phyloP scores from a whole-genome alignment of 1,284 basidiomycete genomes.

The Amylostereum chailletii region DNA sequence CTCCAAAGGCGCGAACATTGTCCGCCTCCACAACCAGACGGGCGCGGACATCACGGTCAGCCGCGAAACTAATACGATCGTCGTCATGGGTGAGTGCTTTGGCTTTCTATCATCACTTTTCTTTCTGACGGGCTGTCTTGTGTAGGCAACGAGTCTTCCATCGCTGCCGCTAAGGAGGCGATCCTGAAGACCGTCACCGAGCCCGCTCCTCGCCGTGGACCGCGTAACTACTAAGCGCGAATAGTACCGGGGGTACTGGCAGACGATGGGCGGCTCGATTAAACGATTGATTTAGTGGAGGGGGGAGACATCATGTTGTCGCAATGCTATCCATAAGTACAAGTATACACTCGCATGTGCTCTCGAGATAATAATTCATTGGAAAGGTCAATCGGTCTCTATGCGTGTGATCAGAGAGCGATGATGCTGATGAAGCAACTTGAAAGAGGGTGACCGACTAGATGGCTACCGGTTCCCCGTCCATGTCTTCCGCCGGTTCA shows the following conservation, averaged over 20 bases:
- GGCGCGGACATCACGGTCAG: constrained; percentile 86
- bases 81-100: constrained; percentile 59
- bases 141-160: constrained; percentile 59
- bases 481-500: constrained; percentile 28
- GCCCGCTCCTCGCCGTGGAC: constrained; percentile 1
- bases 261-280: too few species aligned
- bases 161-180: constrained; percentile 72
- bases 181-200: constrained; percentile 53
- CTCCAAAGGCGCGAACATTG: constrained; percentile 79
- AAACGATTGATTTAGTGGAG: too few species aligned
- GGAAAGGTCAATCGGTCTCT: too few species aligned
- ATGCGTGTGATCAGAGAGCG: too few species aligned
- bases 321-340: too few species aligned
- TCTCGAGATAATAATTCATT: too few species aligned
- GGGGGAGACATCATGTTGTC: too few species aligned
- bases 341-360: too few species aligned
- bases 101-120: constrained; percentile 1
- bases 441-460: not conserved
- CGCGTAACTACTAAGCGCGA: too few species aligned
- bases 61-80: constrained; percentile 77
- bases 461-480: not conserved
- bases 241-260: too few species aligned
- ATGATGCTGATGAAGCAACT: too few species aligned
- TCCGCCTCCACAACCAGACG: constrained; percentile 76
- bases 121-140: constrained; percentile 1